Evolutionary conservation across 2,329 filamentous ascomycete species (phyloP).

Genomic region (Botryotinia convoluta): DNA sequence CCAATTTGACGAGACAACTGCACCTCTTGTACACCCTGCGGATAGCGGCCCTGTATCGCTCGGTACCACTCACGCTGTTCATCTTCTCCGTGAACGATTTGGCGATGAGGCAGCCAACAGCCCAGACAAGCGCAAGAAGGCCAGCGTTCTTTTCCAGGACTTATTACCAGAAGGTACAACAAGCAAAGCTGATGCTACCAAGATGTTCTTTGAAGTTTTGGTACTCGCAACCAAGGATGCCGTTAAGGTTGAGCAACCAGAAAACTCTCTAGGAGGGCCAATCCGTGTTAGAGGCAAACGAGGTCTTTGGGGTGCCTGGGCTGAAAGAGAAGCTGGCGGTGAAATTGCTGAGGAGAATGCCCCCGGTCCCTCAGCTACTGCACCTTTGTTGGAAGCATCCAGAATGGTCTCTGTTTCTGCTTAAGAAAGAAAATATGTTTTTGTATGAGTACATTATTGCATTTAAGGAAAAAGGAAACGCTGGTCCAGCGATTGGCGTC

Average conservation of each 20-base stretch:
- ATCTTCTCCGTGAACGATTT: conserved; percentile 86
- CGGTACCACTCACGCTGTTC: conserved; percentile 92
- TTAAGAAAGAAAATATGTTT: not conserved
- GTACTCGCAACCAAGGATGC: conserved; percentile 97
- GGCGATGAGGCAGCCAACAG: conserved; percentile 68
- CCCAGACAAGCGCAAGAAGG: conserved; percentile 70
- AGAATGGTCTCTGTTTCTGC: conserved; percentile 16
- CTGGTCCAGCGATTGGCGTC: conserved; percentile 9
- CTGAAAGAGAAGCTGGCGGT: conserved; percentile 69
- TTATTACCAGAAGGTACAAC: conserved; percentile 80
- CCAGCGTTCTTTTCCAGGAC: conserved; percentile 83
- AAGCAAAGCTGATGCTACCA: conserved; percentile 86
- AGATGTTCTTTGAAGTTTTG: conserved; percentile 98
- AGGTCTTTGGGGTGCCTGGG: conserved; percentile 97
- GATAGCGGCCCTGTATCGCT: conserved; percentile 85
- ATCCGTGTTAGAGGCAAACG: conserved; percentile 87
- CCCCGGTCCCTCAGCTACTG: not conserved
- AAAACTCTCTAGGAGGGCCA: conserved; percentile 68
- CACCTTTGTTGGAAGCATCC: conserved; percentile 19
- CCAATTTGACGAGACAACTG: conserved; percentile 75
- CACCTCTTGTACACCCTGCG: conserved; percentile 72
- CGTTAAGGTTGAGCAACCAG: conserved; percentile 88
- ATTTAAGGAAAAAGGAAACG: conserved; percentile 10
- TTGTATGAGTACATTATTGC: conserved; percentile 17
- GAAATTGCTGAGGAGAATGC: conserved; percentile 47